Conservation (phyloP, 2,329 filamentous ascomycete genomes). For the Colletotrichum eremochloae region DNA sequence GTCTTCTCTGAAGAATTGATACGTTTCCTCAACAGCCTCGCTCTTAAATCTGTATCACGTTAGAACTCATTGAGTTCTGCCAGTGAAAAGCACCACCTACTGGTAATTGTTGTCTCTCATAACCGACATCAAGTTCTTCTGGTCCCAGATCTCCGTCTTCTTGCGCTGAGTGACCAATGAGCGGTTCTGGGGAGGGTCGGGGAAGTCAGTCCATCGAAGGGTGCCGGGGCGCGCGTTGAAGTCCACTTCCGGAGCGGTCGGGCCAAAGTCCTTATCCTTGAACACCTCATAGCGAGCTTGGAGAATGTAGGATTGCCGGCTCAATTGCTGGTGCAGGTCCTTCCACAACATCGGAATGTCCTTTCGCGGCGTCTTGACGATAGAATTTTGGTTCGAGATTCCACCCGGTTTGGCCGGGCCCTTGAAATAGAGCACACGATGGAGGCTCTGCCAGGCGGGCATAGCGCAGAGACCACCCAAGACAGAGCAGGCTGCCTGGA, state of each 20-base stretch:
- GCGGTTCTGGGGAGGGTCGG: constrained; percentile 66
- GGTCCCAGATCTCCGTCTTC: constrained; percentile 68
- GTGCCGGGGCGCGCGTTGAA: constrained; percentile 61
- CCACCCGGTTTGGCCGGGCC: constrained; percentile 61
- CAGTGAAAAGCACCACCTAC: constrained; percentile 51
- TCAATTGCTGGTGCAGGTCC: constrained; percentile 67
- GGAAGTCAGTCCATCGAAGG: constrained; percentile 71
- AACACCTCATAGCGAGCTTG: constrained; percentile 68
- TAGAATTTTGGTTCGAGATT: constrained; percentile 56
- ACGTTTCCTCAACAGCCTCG: constrained; percentile 67
- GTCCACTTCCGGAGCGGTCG: constrained; percentile 49
- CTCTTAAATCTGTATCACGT: constrained; percentile 60
- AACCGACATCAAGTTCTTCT: constrained; percentile 61
- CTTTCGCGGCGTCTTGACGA: constrained; percentile 48
- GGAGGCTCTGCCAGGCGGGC: constrained; percentile 62
- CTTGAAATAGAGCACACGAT: constrained; percentile 67
- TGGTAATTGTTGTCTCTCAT: constrained; percentile 66
- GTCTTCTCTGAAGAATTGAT: constrained; percentile 66
- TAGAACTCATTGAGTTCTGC: neutral
- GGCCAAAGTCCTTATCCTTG: constrained; percentile 62
- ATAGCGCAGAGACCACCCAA: constrained; percentile 71
- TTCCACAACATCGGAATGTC: constrained; percentile 61
- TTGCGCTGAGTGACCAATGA: constrained; percentile 64
- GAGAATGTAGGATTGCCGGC: constrained; percentile 69
- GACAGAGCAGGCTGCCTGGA: constrained; percentile 63